A percentile compares a stretch with the other conserved stretches of the same genome.
Evolutionary conservation across 495 filamentous ascomycete genomes (phyloP).

Genomic region (Apiosordaria backusii): DNA sequence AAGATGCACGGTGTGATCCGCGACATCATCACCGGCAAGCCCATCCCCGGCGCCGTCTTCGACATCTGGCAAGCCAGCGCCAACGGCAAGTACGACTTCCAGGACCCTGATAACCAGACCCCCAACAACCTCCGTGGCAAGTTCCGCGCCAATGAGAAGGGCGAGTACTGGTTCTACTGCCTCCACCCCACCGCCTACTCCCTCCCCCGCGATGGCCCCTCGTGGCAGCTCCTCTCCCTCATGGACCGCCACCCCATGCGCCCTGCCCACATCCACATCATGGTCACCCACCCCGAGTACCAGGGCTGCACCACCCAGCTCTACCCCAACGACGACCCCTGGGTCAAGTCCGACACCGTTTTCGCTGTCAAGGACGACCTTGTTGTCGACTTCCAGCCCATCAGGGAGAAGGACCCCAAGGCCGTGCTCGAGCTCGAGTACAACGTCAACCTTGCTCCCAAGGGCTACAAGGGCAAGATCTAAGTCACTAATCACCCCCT

Average conservation of each 20-base stretch:
- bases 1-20: slow-evolving; percentile 72
- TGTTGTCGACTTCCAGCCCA: slow-evolving; percentile 66
- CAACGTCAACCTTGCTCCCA: slow-evolving; percentile 54
- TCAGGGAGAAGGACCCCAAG: slow-evolving; percentile 54
- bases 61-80: slow-evolving; percentile 84
- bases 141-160: slow-evolving; percentile 72
- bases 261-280: slow-evolving; percentile 82
- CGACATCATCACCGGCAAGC: slow-evolving; percentile 69
- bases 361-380: slow-evolving; percentile 80
- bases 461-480: slow-evolving; percentile 49
- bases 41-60: slow-evolving; percentile 66
- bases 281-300: slow-evolving; percentile 55
- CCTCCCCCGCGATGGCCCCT: slow-evolving; percentile 70
- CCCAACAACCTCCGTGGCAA: slow-evolving; percentile 84
- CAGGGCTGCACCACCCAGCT: slow-evolving; percentile 73
- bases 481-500: slow-evolving; percentile 13
- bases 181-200: slow-evolving; percentile 78
- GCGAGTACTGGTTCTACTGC: slow-evolving; percentile 77
- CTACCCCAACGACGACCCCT: slow-evolving; percentile 67
- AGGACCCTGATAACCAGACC: slow-evolving; percentile 70
- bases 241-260: slow-evolving; percentile 82
- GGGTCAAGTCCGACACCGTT: slow-evolving; percentile 67
- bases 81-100: slow-evolving; percentile 88
- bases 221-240: slow-evolving; percentile 61
- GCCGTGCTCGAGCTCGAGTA: slow-evolving; percentile 69